These are phyloP conservation scores for Backusella psychrophila DNA, from an alignment of 192 early-diverging fungal species.

Conservation along the genomic window DNA sequence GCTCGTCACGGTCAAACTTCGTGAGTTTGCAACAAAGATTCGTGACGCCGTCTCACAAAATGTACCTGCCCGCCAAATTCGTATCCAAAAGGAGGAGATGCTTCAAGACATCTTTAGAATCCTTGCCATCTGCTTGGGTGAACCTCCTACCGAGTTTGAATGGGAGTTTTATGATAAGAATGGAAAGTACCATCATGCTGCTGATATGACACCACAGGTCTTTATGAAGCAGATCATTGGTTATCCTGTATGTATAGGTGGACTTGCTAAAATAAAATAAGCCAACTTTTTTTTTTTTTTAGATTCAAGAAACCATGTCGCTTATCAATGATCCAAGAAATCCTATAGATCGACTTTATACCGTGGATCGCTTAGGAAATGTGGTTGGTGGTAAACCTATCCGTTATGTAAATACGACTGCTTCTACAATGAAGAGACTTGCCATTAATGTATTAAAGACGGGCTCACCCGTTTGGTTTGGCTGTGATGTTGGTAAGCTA, in stretches of 20 bases:
- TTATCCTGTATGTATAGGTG: constrained; percentile 45
- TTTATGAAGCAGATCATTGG: constrained; percentile 64
- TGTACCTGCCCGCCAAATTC: constrained; percentile 33
- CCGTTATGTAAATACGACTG: constrained; percentile 64
- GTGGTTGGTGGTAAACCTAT: constrained; percentile 63
- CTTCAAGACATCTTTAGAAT: constrained; percentile 69
- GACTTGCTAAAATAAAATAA: too few relatives aligned
- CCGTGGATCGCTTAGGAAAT: constrained; percentile 73
- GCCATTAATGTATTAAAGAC: constrained; percentile 57
- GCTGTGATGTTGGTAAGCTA: constrained; percentile 59
- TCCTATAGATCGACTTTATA: constrained; percentile 57
- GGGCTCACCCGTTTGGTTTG: constrained; percentile 76
- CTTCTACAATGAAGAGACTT: constrained; percentile 56
- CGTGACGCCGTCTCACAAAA: constrained; percentile 44
- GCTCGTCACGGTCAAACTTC: constrained; percentile 63
- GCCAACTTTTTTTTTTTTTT: too few relatives aligned
- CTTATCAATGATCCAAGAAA: constrained; percentile 79
- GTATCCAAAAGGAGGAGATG: constrained; percentile 54
- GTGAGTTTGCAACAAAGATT: constrained; percentile 64
- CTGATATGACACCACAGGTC: constrained; percentile 55
- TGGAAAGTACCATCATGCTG: constrained; percentile 57
- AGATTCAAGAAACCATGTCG: constrained; percentile 52
- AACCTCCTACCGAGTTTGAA: constrained; percentile 64
- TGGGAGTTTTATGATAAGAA: constrained; percentile 74
- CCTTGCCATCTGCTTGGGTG: constrained; percentile 66